phyloP scores from a whole-genome alignment of 768 basidiomycete genomes.

The Tremella mesenterica region DNA sequence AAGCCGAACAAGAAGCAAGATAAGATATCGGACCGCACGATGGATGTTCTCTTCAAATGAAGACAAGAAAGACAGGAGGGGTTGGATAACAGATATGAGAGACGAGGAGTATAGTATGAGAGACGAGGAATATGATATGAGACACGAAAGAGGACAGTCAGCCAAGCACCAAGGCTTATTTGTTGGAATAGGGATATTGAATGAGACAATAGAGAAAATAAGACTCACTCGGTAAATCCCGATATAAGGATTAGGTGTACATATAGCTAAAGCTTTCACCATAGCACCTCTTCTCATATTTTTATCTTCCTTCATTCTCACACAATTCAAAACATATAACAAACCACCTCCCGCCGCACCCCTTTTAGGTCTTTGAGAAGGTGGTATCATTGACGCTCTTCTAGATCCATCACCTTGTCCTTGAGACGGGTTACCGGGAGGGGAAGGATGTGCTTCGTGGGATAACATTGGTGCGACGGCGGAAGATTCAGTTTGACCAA shows the following conservation, averaged over 20 bases:
- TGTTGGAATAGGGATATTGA: no score
- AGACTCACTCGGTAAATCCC: constrained; percentile 79
- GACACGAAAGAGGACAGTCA: no score
- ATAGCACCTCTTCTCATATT: constrained; percentile 78
- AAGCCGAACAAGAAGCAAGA: no score
- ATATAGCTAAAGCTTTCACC: constrained; percentile 89
- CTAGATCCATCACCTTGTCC: not conserved
- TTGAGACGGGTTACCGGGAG: constrained; percentile 3
- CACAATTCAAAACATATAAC: constrained; percentile 80
- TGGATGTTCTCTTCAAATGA: no score
- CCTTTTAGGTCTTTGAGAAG: constrained; percentile 13
- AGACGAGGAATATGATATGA: no score
- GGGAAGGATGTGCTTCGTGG: no score
- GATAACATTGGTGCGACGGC: constrained; percentile 74
- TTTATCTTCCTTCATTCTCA: constrained; percentile 84
- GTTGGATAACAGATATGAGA: no score
- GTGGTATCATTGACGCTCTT: constrained; percentile 9
- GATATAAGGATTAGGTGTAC: constrained; percentile 84
- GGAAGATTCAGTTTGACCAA: constrained; percentile 87
- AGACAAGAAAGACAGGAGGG: no score
- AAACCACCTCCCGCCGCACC: constrained; percentile 45
- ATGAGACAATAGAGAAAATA: no score
- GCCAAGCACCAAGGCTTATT: no score
- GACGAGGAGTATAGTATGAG: no score
- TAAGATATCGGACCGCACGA: no score